These are phyloP conservation scores for Sechiopsis laciniata DNA, from an alignment of 306 rosid genomes.

Conservation along the genomic window DNA sequence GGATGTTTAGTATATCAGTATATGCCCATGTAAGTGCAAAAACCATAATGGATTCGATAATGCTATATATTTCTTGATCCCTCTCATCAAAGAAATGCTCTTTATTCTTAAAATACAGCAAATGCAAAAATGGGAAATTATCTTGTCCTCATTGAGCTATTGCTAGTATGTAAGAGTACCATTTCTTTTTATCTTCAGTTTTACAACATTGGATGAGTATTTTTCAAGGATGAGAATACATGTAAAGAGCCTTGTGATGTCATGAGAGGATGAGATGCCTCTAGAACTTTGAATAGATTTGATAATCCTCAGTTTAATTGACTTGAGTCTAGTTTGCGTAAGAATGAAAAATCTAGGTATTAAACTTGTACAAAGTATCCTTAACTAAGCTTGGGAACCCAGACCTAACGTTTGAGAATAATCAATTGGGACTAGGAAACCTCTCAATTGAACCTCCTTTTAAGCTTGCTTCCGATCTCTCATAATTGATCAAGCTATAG, in stretches of 20 bases:
- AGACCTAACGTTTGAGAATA: background rate
- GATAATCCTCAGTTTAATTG: background rate
- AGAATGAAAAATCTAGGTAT: background rate
- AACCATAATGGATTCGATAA: too few relatives aligned
- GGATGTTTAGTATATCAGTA: too few relatives aligned
- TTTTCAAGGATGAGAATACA: background rate
- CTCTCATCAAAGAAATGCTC: too few relatives aligned
- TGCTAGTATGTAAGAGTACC: background rate
- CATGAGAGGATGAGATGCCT: slow-evolving; percentile 1
- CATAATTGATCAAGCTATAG: background rate
- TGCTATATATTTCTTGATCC: too few relatives aligned
- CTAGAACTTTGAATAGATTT: background rate
- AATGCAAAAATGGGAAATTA: background rate
- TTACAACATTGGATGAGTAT: background rate
- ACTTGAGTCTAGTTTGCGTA: background rate
- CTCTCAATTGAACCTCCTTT: background rate
- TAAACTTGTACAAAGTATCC: background rate
- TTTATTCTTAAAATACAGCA: slow-evolving; percentile 1
- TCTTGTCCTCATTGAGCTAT: background rate
- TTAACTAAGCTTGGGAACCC: background rate
- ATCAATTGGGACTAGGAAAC: background rate
- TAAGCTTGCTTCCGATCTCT: background rate
- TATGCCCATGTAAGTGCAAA: too few relatives aligned
- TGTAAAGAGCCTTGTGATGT: background rate
- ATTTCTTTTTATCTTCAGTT: background rate